These are phyloP conservation scores for Verticillium nubilum DNA, from an alignment of 2,329 filamentous ascomycete genomes.

Conservation along the genomic window DNA sequence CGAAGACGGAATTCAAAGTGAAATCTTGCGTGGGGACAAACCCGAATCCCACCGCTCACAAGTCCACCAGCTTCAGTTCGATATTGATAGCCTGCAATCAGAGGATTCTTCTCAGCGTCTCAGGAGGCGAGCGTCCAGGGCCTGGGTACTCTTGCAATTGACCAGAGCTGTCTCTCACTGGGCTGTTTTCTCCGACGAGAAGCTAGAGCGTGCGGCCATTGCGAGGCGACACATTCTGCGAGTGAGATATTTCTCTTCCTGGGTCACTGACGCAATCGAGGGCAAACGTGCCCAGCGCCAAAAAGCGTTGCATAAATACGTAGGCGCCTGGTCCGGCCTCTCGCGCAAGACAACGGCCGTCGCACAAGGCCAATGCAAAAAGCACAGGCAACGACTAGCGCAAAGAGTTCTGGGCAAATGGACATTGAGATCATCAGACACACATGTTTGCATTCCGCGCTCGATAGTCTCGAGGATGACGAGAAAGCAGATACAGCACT, in stretches of 20 bases:
- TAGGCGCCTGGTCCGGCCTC: background rate
- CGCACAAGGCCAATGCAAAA: background rate
- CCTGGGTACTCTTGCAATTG: constrained; percentile 8
- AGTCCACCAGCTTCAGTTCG: background rate
- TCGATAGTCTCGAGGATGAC: background rate
- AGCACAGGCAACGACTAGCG: background rate
- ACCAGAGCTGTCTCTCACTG: constrained; percentile 36
- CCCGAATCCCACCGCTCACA: background rate
- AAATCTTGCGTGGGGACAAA: too few species aligned
- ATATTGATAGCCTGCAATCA: background rate
- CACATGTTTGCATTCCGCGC: background rate
- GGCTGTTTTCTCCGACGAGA: constrained; percentile 58
- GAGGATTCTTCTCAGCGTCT: background rate
- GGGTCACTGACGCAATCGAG: constrained; percentile 13
- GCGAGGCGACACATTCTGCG: constrained; percentile 68
- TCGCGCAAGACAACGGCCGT: background rate
- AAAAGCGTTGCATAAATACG: background rate
- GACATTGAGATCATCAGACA: background rate
- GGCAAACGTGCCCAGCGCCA: constrained; percentile 3
- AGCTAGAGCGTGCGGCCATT: constrained; percentile 59
- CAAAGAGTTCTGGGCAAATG: background rate
- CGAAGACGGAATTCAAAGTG: too few species aligned
- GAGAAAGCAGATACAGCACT: background rate
- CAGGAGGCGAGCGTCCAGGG: constrained; percentile 2
- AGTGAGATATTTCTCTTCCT: constrained; percentile 28